Evolutionary conservation across 2,329 filamentous ascomycete species (phyloP).

Genomic region (Xylariaceae sp.): DNA sequence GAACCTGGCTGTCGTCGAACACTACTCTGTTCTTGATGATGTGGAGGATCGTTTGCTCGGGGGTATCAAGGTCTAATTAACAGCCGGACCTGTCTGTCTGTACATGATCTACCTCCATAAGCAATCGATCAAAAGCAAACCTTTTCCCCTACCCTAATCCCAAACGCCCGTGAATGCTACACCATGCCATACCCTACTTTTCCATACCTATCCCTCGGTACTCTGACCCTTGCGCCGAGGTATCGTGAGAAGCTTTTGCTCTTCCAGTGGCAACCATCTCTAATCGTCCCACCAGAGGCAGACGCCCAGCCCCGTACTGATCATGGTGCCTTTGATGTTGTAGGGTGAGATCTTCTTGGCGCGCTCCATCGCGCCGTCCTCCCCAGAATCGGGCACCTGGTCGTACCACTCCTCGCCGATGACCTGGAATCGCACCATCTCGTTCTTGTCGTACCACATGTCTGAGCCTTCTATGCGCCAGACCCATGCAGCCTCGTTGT

Average conservation of each 20-base stretch:
- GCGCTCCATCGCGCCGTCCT: constrained; percentile 53
- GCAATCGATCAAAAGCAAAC: constrained; percentile 10
- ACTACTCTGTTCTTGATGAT: constrained; percentile 85
- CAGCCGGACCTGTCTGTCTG: background rate
- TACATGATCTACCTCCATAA: background rate
- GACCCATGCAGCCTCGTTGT: constrained; percentile 76
- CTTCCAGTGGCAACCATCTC: no score
- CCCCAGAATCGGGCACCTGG: constrained; percentile 69
- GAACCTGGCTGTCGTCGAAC: constrained; percentile 92
- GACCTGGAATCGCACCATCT: constrained; percentile 82
- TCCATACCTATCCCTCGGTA: background rate
- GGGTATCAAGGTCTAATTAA: constrained; percentile 41
- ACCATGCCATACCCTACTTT: constrained; percentile 2
- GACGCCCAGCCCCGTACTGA: constrained; percentile 58
- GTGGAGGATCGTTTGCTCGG: constrained; percentile 81
- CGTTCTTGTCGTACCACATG: constrained; percentile 86
- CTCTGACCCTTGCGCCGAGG: background rate
- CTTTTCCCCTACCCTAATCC: constrained; percentile 4
- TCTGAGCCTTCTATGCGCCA: constrained; percentile 74
- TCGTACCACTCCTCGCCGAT: constrained; percentile 90
- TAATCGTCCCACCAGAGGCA: constrained; percentile 61
- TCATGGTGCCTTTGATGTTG: constrained; percentile 65
- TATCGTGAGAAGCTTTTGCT: no score
- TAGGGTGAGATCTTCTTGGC: constrained; percentile 66
- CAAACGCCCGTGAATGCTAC: constrained; percentile 11